Evolutionary conservation across 164 flowering plant genomes (phyloP).

Genomic region (Litsea cubeba): DNA sequence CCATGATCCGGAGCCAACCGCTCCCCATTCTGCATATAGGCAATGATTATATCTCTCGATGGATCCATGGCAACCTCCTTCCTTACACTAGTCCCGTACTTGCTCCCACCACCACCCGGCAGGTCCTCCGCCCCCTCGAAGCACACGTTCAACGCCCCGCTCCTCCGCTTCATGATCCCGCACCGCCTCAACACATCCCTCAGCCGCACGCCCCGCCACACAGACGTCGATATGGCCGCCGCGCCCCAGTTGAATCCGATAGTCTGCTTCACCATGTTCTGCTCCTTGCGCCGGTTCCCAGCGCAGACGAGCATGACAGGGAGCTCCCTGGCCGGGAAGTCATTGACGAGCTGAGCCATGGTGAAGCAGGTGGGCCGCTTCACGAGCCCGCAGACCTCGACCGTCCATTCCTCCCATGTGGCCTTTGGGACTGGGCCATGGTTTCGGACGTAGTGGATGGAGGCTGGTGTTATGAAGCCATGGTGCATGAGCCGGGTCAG

Average conservation of each 20-base stretch:
- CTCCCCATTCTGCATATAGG: slow-evolving; percentile 95
- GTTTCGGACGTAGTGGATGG: slow-evolving; percentile 95
- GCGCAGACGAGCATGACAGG: slow-evolving; percentile 94
- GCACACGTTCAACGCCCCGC: slow-evolving; percentile 72
- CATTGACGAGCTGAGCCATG: slow-evolving; percentile 68
- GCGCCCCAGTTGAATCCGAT: slow-evolving; percentile 98
- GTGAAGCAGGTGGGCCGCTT: slow-evolving; percentile 54
- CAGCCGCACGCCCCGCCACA: slow-evolving; percentile 81
- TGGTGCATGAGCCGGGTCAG: slow-evolving; percentile 70
- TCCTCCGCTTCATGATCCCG: slow-evolving; percentile 44
- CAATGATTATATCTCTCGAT: slow-evolving; percentile 66
- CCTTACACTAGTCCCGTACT: slow-evolving; percentile 73
- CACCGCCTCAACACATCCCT: slow-evolving; percentile 57
- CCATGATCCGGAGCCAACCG: slow-evolving; percentile 78
- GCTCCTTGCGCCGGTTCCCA: slow-evolving; percentile 90
- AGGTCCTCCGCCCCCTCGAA: slow-evolving; percentile 92
- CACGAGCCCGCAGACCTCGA: slow-evolving; percentile 77
- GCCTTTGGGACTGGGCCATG: slow-evolving; percentile 82
- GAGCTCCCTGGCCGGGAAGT: slow-evolving; percentile 57
- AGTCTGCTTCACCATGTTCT: slow-evolving; percentile 80
- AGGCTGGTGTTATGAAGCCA: slow-evolving; percentile 90
- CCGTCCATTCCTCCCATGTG: slow-evolving; percentile 70
- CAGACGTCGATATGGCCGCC: slow-evolving; percentile 72
- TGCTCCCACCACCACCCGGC: slow-evolving; percentile 96
- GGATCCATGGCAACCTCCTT: slow-evolving; percentile 79